Base-by-base conservation (phyloP, 1,284 basidiomycete genomes). In the Bjerkandera adusta region DNA sequence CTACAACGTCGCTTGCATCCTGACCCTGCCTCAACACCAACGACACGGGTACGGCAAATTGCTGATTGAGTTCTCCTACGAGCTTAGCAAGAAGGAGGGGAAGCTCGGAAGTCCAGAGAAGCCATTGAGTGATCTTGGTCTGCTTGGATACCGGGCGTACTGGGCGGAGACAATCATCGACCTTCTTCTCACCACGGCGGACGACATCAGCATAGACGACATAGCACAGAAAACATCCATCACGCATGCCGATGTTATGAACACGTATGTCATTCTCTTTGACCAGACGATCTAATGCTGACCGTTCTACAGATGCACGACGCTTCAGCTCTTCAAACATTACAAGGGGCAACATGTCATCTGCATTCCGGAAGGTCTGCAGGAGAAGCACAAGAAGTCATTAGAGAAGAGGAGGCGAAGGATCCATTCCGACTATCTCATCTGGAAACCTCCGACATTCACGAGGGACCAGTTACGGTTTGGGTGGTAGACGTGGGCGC, bases 91-190 rank as follows among this genome's bases (percentile, higher is more conserved):
- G 75, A 90, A 92, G 59, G 97, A 99, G 67, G 83, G 85, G 56
- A 97, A 97, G 66, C 80, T 96, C 3, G 97, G 97, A 11, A 94
- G 89, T 57, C 97, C 97, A 2, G 97, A 99, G 72, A 99, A 99
- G 68, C 97, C 97, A 16, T 78, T 99, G 27, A 90, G 85, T 59
- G 97, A 99, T 72, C 73, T 99, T 43, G 97, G 97, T 30, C 70
- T 99, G 53, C 73, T 99, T 51, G 77, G 90, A 38, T 99, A 99
- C 68, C 80, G 96, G 43, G 92, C 96, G 24, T 99, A 96, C 64
- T 99, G 97, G 97, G 89, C 90, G 51, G 95, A 98, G 67, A 92
- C 89, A 46, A 98, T 99, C 61, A 88, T 99, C 57, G 95, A 97
- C 49, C 75, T 96, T 25, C 72, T 99, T 38, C 71, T 97, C 53